Evolutionary conservation across 169 alveolate genomes (phyloP).

Genomic region (Plasmodium blacklocki): DNA sequence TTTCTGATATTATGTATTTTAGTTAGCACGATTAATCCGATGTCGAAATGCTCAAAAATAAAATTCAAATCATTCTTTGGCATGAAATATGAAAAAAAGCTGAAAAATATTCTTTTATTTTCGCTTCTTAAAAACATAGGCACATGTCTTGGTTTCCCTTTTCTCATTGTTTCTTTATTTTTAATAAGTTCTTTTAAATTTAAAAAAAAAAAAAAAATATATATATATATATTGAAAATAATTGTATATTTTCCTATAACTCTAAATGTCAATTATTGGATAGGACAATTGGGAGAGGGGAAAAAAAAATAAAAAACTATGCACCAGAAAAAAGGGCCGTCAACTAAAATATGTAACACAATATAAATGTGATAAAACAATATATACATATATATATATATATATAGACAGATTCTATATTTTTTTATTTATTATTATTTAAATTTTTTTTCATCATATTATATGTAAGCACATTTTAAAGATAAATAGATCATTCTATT

Average conservation of each 20-base stretch:
- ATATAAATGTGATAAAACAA: no score
- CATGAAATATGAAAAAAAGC: slow-evolving; percentile 73
- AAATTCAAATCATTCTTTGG: slow-evolving; percentile 59
- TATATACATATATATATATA: no score
- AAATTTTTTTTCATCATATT: no score
- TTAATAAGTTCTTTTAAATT: background rate
- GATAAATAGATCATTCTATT: no score
- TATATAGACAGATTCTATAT: no score
- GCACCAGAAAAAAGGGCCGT: no score
- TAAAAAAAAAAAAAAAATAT: background rate
- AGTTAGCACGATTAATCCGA: slow-evolving; percentile 68
- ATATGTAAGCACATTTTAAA: no score
- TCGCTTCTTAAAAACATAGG: slow-evolving; percentile 74
- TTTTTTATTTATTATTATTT: no score
- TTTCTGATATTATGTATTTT: slow-evolving; percentile 68
- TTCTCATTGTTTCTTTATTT: slow-evolving; percentile 56
- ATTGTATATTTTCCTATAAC: background rate
- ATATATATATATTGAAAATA: background rate
- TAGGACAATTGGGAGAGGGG: no score
- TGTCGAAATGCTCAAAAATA: slow-evolving; percentile 64
- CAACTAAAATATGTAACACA: no score
- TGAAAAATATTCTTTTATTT: slow-evolving; percentile 51
- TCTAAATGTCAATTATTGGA: no score
- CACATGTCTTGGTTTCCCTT: slow-evolving; percentile 72
- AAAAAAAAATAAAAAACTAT: no score